Percentiles rank a stretch among this genome's conserved stretches.
These are phyloP conservation scores for Taphrina deformans DNA, from an alignment of 1,139 yeast species.

Conservation along the genomic window DNA sequence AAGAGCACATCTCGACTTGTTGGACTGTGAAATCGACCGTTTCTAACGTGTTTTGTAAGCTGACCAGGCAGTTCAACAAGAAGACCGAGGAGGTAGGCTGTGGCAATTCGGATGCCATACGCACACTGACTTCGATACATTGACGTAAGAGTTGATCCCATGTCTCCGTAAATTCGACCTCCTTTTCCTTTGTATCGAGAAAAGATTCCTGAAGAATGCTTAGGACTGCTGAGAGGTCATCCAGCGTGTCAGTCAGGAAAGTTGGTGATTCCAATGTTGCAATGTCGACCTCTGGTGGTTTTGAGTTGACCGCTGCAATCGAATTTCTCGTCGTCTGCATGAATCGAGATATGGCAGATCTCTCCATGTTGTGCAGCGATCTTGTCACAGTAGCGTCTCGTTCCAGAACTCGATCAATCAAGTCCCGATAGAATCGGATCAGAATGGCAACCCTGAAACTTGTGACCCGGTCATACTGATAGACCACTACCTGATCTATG, in stretches of 20 bases:
- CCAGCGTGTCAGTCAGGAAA: slow-evolving; percentile 45
- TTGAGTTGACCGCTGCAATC: slow-evolving; percentile 28
- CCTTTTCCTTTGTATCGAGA: slow-evolving; percentile 41
- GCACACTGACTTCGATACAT: slow-evolving; percentile 40
- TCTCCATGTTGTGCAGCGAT: slow-evolving; percentile 30
- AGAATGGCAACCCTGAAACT: slow-evolving; percentile 63
- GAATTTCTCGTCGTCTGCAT: slow-evolving; percentile 28
- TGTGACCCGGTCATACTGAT: slow-evolving; percentile 59
- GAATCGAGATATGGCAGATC: slow-evolving; percentile 38
- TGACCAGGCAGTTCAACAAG: slow-evolving; percentile 12
- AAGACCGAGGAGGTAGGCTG: slow-evolving; percentile 23
- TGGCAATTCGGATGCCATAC: slow-evolving; percentile 32
- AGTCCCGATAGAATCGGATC: slow-evolving; percentile 65
- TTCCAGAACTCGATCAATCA: slow-evolving; percentile 56
- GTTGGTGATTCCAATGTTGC: slow-evolving; percentile 47
- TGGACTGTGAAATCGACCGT: slow-evolving; percentile 41
- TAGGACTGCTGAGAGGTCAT: slow-evolving; percentile 45
- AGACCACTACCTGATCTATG: slow-evolving; percentile 66
- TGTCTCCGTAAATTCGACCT: slow-evolving; percentile 42
- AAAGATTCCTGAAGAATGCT: slow-evolving; percentile 45
- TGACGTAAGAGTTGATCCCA: slow-evolving; percentile 46
- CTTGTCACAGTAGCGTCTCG: slow-evolving; percentile 19
- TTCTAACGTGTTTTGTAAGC: background rate
- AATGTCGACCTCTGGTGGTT: slow-evolving; percentile 18
- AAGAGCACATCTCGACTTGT: slow-evolving; percentile 45